These are phyloP conservation scores for Trametes meyenii DNA, from an alignment of 768 basidiomycete species.

Conservation along the genomic window DNA sequence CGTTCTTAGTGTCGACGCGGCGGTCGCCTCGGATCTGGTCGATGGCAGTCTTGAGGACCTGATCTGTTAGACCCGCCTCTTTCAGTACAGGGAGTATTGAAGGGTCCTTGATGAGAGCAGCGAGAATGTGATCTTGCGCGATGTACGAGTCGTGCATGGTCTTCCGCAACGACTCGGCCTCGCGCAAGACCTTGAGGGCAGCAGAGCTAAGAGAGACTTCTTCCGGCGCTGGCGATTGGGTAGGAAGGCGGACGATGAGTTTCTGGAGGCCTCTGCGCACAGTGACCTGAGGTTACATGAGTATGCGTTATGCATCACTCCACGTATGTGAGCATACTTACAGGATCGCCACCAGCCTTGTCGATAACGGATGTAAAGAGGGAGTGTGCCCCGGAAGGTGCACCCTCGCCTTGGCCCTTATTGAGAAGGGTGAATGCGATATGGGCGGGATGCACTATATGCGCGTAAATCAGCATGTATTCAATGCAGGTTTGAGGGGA, in stretches of 20 bases:
- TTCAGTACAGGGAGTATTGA: slow-evolving; percentile 71
- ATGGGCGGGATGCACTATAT: slow-evolving; percentile 78
- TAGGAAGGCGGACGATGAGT: slow-evolving; percentile 77
- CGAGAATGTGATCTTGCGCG: slow-evolving; percentile 89
- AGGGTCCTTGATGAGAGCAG: slow-evolving; percentile 79
- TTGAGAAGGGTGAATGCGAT: slow-evolving; percentile 81
- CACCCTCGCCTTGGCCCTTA: slow-evolving; percentile 51
- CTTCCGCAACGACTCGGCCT: slow-evolving; percentile 78
- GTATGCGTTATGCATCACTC: neutral
- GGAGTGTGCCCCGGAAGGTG: slow-evolving; percentile 47
- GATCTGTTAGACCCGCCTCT: slow-evolving; percentile 72
- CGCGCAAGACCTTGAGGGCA: slow-evolving; percentile 64
- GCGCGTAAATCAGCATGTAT: slow-evolving; percentile 2
- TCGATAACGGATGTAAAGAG: slow-evolving; percentile 80
- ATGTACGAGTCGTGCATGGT: slow-evolving; percentile 90
- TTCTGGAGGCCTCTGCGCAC: slow-evolving; percentile 77
- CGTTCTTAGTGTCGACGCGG: slow-evolving; percentile 81
- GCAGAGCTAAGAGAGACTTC: slow-evolving; percentile 66
- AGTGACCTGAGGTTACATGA: slow-evolving; percentile 40
- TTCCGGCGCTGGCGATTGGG: slow-evolving; percentile 85
- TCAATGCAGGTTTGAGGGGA: neutral
- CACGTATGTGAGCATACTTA: slow-evolving; percentile 40
- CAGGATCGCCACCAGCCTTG: slow-evolving; percentile 84
- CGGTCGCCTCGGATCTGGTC: slow-evolving; percentile 82
- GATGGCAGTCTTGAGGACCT: slow-evolving; percentile 73